A percentile compares a stretch with the other conserved stretches of the same genome.
These are phyloP conservation scores for Solanum clarkiae DNA, from an alignment of 257 asterid genomes.

Conservation along the genomic window DNA sequence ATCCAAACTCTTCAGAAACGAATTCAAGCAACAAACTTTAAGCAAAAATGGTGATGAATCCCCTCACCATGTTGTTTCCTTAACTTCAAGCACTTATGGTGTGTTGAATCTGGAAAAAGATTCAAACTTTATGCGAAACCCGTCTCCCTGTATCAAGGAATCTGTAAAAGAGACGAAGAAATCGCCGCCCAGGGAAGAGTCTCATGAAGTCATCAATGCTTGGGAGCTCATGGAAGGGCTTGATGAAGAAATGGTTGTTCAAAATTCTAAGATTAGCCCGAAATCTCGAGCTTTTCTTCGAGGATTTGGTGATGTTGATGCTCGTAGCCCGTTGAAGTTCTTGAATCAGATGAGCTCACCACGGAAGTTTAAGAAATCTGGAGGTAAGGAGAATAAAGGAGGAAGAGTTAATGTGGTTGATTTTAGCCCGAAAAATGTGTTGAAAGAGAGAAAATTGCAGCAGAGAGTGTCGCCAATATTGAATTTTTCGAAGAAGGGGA, in stretches of 20 bases:
- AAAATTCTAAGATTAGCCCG: conserved; percentile 42
- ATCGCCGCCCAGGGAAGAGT: conserved; percentile 36
- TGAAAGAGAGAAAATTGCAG: conserved; percentile 8
- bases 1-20: conserved; percentile 35
- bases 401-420: conserved; percentile 7
- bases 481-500: conserved; percentile 42
- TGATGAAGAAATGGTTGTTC: conserved; percentile 39
- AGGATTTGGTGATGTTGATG: conserved; percentile 28
- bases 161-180: conserved; percentile 18
- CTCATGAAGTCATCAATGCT: conserved; percentile 64
- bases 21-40: conserved; percentile 23
- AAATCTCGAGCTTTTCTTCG: conserved; percentile 35
- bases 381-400: conserved; percentile 67
- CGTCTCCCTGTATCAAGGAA: neutral
- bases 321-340: conserved; percentile 60
- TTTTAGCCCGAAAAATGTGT: conserved; percentile 36
- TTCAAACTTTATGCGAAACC: neutral
- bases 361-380: conserved; percentile 35
- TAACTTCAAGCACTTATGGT: conserved; percentile 85
- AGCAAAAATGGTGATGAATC: conserved; percentile 13
- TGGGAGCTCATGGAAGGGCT: conserved; percentile 98
- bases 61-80: conserved; percentile 63
- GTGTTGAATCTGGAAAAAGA: conserved; percentile 55
- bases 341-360: conserved; percentile 68
- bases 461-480: conserved; percentile 46